Evolutionary conservation across 768 basidiomycete species (phyloP).

Genomic region (Russula earlei): DNA sequence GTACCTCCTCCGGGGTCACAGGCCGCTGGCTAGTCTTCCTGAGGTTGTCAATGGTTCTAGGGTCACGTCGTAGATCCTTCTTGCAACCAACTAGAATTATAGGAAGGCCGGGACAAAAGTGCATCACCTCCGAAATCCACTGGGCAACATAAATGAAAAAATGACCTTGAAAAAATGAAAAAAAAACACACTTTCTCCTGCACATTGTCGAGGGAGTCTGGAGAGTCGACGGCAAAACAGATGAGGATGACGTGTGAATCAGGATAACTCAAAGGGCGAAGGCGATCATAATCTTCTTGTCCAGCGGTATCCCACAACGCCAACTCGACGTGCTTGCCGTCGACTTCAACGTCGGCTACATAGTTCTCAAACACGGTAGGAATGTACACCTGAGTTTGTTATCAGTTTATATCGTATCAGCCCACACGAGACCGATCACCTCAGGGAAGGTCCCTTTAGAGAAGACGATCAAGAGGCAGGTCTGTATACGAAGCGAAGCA

Average conservation of each 20-base stretch:
- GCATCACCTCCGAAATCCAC: constrained; percentile 99
- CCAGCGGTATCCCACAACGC: constrained; percentile 99
- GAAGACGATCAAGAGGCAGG: constrained; percentile 76
- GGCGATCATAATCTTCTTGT: constrained; percentile 98
- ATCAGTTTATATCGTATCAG: neutral
- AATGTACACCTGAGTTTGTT: constrained; percentile 73
- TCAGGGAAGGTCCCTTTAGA: constrained; percentile 95
- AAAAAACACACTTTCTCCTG: constrained; percentile 84
- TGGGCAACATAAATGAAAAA: constrained; percentile 25
- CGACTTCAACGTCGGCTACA: constrained; percentile 97
- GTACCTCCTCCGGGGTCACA: constrained; percentile 86
- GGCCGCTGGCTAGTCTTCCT: constrained; percentile 91
- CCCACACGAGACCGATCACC: constrained; percentile 35
- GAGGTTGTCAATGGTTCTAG: constrained; percentile 87
- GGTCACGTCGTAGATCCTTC: constrained; percentile 94
- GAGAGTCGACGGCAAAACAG: constrained; percentile 97
- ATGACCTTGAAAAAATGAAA: neutral
- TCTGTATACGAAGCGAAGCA: constrained; percentile 2
- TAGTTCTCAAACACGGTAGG: constrained; percentile 99
- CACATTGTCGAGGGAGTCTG: constrained; percentile 97
- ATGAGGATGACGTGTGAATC: constrained; percentile 99
- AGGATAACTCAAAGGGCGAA: constrained; percentile 94
- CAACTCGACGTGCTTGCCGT: constrained; percentile 96
- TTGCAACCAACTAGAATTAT: constrained; percentile 98
- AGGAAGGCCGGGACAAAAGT: constrained; percentile 90